Conservation (phyloP, 2,329 filamentous ascomycete species). For the Colletotrichum gigasporum region DNA sequence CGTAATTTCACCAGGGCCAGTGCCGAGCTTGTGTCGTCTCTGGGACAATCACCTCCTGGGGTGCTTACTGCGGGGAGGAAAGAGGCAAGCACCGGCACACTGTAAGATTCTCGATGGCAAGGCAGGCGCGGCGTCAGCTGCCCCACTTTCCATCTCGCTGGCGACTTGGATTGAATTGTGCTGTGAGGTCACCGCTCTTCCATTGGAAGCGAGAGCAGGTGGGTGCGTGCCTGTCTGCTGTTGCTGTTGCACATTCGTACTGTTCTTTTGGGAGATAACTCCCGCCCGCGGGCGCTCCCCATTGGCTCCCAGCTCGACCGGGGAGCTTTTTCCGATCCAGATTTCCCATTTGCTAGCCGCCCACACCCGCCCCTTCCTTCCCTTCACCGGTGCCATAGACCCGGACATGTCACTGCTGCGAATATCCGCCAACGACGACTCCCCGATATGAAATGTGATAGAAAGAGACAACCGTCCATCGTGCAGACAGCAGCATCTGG, state of each 20-base stretch:
- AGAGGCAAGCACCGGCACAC: no score
- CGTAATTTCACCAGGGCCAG: constrained; percentile 6
- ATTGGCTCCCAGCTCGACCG: constrained; percentile 10
- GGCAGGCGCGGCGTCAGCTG: background rate
- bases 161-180: background rate
- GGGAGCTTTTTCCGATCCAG: constrained; percentile 19
- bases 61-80: no score
- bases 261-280: constrained; percentile 2
- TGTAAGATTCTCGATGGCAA: background rate
- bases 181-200: background rate
- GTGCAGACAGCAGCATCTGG: background rate
- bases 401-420: constrained; percentile 28
- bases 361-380: constrained; percentile 13
- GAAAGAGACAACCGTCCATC: constrained; percentile 8
- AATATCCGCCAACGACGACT: constrained; percentile 28
- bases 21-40: no score
- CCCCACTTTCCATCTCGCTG: background rate
- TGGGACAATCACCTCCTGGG: background rate
- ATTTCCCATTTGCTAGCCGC: constrained; percentile 16
- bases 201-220: constrained; percentile 6
- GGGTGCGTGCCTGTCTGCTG: no score
- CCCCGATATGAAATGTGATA: constrained; percentile 27
- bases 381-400: constrained; percentile 30
- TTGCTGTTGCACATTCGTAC: no score
- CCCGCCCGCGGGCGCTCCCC: constrained; percentile 2